phyloP scores from a whole-genome alignment of 257 asterid genomes.

The Knoxia roxburghii region DNA sequence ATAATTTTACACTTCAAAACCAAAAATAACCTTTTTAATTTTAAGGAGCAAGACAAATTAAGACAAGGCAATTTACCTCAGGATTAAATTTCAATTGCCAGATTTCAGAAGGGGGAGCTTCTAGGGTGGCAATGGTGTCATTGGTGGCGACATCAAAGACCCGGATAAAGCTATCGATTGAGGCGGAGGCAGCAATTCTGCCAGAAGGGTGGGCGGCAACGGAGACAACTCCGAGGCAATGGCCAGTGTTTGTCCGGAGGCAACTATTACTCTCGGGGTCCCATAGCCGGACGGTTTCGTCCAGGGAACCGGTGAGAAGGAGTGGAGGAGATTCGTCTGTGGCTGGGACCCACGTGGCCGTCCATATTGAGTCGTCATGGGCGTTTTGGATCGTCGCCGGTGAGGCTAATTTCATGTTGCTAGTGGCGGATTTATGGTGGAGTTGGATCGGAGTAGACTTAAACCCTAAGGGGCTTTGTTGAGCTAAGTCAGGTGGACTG shows the following conservation, averaged over 20 bases:
- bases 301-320: constrained; percentile 87
- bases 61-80: constrained; percentile 32
- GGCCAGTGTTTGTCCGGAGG: constrained; percentile 70
- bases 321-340: constrained; percentile 50
- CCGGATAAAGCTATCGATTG: constrained; percentile 83
- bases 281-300: constrained; percentile 87
- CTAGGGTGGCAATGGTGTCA: constrained; percentile 77
- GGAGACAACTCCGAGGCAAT: constrained; percentile 92
- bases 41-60: no score
- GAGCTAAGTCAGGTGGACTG: background rate
- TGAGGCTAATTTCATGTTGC: constrained; percentile 69
- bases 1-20: background rate
- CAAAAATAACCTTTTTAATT: background rate
- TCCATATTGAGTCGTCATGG: constrained; percentile 89
- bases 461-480: constrained; percentile 13
- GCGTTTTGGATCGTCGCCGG: constrained; percentile 61
- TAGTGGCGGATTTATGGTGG: background rate
- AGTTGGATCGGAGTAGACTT: background rate
- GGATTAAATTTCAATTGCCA: constrained; percentile 95
- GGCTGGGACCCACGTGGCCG: constrained; percentile 88
- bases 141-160: constrained; percentile 81
- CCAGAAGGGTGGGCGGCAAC: constrained; percentile 92
- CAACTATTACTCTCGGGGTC: constrained; percentile 48
- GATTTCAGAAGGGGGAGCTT: constrained; percentile 96
- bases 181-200: constrained; percentile 87